These are phyloP conservation scores for Sordariomycetes sp. DNA, from an alignment of 2,329 filamentous ascomycete genomes.

Conservation along the genomic window DNA sequence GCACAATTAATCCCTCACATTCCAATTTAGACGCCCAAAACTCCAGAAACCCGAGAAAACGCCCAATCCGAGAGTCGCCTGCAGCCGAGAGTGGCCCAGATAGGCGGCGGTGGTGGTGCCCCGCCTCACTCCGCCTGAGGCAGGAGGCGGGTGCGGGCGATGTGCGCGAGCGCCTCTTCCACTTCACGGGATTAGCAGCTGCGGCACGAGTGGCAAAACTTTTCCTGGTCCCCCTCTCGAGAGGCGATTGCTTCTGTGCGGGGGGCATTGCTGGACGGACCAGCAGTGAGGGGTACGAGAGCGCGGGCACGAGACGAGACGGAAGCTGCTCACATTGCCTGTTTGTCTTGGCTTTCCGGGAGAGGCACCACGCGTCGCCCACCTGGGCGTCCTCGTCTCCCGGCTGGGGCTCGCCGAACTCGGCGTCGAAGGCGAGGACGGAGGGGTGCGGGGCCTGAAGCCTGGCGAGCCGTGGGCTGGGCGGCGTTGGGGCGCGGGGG, in stretches of 20 bases:
- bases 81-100: background rate
- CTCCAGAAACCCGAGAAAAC: background rate
- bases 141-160: background rate
- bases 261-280: background rate
- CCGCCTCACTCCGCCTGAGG: background rate
- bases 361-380: background rate
- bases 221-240: background rate
- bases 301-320: background rate
- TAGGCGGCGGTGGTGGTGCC: background rate
- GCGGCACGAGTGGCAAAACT: background rate
- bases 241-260: too few relatives aligned
- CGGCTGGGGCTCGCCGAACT: background rate
- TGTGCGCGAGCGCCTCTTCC: background rate
- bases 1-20: too few relatives aligned
- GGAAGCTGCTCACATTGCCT: background rate
- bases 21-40: background rate
- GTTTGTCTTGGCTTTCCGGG: background rate
- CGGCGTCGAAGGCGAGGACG: background rate
- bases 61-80: background rate
- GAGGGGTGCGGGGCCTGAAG: background rate
- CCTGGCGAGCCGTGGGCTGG: background rate
- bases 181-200: background rate
- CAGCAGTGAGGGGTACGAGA: background rate
- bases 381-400: background rate
- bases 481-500: background rate